Evolutionary conservation across 2,329 filamentous ascomycete genomes (phyloP).

Genomic region (Calonectria leucothoes): DNA sequence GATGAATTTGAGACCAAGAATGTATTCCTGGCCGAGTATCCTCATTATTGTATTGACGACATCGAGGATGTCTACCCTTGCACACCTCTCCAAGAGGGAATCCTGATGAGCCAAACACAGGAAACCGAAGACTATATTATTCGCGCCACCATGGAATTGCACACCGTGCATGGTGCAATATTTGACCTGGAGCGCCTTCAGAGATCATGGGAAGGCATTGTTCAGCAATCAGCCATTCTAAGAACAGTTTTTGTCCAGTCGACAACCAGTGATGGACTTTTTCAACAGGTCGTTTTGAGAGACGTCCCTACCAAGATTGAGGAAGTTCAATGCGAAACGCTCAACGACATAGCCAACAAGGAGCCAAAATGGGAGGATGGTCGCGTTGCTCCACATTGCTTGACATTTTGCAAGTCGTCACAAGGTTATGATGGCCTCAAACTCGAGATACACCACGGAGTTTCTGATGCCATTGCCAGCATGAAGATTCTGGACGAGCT

Average conservation of each 20-base stretch:
- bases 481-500: neutral
- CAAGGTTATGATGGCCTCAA: neutral
- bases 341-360: neutral
- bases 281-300: neutral
- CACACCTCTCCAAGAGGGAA: neutral
- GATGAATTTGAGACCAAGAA: neutral
- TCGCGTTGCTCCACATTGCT: neutral
- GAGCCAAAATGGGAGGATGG: neutral
- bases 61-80: neutral
- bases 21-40: neutral
- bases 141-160: neutral
- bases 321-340: neutral
- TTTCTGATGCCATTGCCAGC: neutral
- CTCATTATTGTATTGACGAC: neutral
- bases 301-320: neutral
- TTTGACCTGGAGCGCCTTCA: neutral
- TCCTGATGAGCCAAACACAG: neutral
- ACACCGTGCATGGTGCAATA: neutral
- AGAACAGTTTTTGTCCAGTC: neutral
- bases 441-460: neutral
- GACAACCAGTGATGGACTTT: neutral
- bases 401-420: neutral
- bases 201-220: neutral
- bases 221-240: neutral
- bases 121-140: neutral